Conservation (phyloP, 495 filamentous ascomycete species). For the Xylaria venustula region DNA sequence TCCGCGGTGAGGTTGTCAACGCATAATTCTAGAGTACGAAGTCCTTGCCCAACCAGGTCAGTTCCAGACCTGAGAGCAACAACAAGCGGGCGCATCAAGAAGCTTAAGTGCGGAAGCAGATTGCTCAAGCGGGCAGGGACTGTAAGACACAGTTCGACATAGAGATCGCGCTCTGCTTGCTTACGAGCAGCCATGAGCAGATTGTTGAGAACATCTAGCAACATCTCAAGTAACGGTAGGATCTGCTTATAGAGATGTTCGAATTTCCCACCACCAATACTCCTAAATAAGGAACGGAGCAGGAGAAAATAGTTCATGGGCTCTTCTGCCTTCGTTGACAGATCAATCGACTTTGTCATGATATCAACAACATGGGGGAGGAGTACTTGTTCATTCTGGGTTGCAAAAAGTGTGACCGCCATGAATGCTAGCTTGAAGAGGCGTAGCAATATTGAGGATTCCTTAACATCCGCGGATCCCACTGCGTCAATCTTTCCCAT, state of each 20-base stretch:
- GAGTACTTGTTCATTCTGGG: conserved; percentile 92
- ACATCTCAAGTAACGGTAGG: conserved; percentile 91
- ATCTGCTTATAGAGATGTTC: conserved; percentile 99
- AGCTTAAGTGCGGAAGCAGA: conserved; percentile 93
- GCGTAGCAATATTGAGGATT: conserved; percentile 85
- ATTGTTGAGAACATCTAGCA: conserved; percentile 95
- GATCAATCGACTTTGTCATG: conserved; percentile 90
- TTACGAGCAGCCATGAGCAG: conserved; percentile 85
- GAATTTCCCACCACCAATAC: conserved; percentile 95
- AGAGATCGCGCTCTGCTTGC: conserved; percentile 86
- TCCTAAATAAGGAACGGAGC: conserved; percentile 86
- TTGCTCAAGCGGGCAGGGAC: conserved; percentile 95
- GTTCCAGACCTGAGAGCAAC: conserved; percentile 88
- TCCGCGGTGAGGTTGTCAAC: conserved; percentile 98
- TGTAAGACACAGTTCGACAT: conserved; percentile 93
- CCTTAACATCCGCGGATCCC: conserved; percentile 83
- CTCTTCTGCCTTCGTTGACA: conserved; percentile 92
- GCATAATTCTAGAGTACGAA: conserved; percentile 91
- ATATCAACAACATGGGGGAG: conserved; percentile 95
- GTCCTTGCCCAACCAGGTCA: conserved; percentile 89
- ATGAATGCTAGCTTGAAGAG: conserved; percentile 99
- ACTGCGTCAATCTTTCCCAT: conserved; percentile 96
- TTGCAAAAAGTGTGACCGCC: conserved; percentile 94
- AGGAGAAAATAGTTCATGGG: conserved; percentile 99
- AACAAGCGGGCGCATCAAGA: conserved; percentile 94